Evolutionary conservation across 176 grass and related monocot genomes (phyloP).

Genomic region (Eragrostis nindensis): DNA sequence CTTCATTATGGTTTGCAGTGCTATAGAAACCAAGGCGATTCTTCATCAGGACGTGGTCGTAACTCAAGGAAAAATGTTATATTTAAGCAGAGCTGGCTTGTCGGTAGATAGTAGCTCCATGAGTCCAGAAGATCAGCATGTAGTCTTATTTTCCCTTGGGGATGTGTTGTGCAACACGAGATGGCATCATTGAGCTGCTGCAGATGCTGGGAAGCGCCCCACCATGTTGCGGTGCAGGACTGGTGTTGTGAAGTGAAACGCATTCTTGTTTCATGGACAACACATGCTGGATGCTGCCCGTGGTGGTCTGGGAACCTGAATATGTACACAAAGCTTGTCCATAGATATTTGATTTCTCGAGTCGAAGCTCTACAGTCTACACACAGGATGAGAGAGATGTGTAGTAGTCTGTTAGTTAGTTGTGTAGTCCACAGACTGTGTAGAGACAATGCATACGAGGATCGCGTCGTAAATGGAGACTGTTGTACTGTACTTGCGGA

Average conservation of each 20-base stretch:
- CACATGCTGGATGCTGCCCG: too few species aligned
- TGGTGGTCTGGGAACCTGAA: not conserved
- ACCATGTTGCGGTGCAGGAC: not conserved
- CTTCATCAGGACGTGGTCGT: conserved; percentile 53
- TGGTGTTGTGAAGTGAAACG: not conserved
- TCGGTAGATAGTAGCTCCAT: conserved; percentile 55
- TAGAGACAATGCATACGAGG: not conserved
- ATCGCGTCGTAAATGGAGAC: conserved; percentile 1
- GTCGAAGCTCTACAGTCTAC: not conserved
- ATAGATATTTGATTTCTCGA: not conserved
- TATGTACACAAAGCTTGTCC: not conserved
- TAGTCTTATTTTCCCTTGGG: not conserved
- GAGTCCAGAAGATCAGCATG: not conserved
- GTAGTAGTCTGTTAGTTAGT: conserved; percentile 4
- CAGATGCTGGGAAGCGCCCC: not conserved
- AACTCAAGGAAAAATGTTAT: conserved; percentile 65
- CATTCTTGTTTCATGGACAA: not conserved
- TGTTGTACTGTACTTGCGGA: not conserved
- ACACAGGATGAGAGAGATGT: not conserved
- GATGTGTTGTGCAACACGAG: not conserved
- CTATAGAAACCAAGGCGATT: conserved; percentile 90
- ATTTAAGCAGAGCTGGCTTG: conserved; percentile 86
- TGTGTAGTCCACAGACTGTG: conserved; percentile 1
- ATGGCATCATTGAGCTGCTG: not conserved
- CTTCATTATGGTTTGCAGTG: conserved; percentile 56